Conservation (phyloP, 225 moss, liverwort and hornwort genomes). For the Physcomitrellopsis africana region DNA sequence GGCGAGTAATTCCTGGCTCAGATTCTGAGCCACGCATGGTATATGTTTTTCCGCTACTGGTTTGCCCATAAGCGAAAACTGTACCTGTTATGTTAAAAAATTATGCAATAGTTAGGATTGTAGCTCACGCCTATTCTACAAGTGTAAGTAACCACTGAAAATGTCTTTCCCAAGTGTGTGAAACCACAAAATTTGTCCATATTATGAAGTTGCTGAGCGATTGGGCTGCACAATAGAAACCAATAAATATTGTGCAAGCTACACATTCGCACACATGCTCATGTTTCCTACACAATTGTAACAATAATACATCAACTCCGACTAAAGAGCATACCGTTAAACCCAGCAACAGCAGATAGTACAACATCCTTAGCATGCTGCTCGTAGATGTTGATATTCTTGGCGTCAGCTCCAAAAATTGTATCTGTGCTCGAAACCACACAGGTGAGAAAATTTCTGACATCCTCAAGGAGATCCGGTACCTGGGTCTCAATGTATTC, state of each 20-base stretch:
- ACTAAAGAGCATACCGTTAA: constrained; percentile 63
- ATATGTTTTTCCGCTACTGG: constrained; percentile 94
- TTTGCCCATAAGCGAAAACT: constrained; percentile 96
- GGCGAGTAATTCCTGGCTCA: constrained; percentile 85
- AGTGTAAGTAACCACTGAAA: not conserved
- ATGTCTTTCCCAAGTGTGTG: not conserved
- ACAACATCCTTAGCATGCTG: constrained; percentile 85
- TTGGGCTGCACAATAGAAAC: not conserved
- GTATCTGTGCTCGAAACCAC: constrained; percentile 60
- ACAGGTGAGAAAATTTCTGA: constrained; percentile 8
- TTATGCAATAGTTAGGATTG: not conserved
- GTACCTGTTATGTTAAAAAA: constrained; percentile 60
- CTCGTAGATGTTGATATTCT: constrained; percentile 77
- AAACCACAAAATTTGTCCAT: not conserved
- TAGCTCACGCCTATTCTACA: not conserved
- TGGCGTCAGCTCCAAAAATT: constrained; percentile 75
- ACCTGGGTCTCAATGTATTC: not conserved
- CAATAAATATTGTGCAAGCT: no score
- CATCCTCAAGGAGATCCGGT: not conserved
- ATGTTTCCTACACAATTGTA: not conserved
- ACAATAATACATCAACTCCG: constrained; percentile 4
- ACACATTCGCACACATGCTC: not conserved
- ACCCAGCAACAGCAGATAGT: constrained; percentile 76
- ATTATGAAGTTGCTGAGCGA: not conserved
- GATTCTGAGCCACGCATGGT: constrained; percentile 85